A percentile compares a stretch with the other conserved stretches of the same genome.
Conservation (phyloP, 139 green algal species). For the Axilococcus clingmanii region DNA sequence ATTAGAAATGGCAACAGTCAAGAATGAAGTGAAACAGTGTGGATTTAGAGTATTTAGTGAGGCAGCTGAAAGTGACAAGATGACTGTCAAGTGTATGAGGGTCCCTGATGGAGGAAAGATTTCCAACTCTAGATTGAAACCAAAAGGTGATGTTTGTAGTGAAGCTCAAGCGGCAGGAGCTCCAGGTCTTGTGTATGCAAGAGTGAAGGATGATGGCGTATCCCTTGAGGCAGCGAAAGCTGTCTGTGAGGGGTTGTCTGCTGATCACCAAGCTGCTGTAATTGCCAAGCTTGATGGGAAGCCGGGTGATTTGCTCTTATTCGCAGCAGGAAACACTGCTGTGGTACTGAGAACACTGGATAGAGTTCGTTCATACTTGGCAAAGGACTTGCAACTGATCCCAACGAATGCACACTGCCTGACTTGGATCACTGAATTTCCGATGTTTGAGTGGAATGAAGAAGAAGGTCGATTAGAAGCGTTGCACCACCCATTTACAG, state of each 20-base stretch:
- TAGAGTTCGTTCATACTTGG: conserved; percentile 77
- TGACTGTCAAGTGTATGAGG: conserved; percentile 74
- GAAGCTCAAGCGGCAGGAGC: conserved; percentile 17
- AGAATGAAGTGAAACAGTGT: conserved; percentile 43
- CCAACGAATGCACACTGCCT: conserved; percentile 51
- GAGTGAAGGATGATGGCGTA: conserved; percentile 55
- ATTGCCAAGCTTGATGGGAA: conserved; percentile 22
- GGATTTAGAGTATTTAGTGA: conserved; percentile 79
- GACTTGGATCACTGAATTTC: conserved; percentile 94
- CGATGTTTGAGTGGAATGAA: conserved; percentile 93
- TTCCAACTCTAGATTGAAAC: conserved; percentile 73
- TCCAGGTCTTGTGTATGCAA: conserved; percentile 58
- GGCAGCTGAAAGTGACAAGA: too few species aligned
- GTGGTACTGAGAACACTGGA: conserved; percentile 71
- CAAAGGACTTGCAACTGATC: conserved; percentile 49
- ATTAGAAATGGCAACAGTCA: conserved; percentile 64
- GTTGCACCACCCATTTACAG: conserved; percentile 97
- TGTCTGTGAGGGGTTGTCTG: conserved; percentile 65
- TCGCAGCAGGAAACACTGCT: conserved; percentile 60
- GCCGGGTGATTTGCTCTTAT: conserved; percentile 75
- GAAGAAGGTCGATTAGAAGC: conserved; percentile 64
- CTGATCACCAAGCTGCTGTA: conserved; percentile 27
- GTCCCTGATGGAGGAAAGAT: conserved; percentile 71
- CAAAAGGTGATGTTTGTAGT: conserved; percentile 67
- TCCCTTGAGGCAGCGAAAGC: conserved; percentile 67